These are phyloP conservation scores for Cryoendolithus antarcticus DNA, from an alignment of 2,329 filamentous ascomycete genomes.

Conservation along the genomic window DNA sequence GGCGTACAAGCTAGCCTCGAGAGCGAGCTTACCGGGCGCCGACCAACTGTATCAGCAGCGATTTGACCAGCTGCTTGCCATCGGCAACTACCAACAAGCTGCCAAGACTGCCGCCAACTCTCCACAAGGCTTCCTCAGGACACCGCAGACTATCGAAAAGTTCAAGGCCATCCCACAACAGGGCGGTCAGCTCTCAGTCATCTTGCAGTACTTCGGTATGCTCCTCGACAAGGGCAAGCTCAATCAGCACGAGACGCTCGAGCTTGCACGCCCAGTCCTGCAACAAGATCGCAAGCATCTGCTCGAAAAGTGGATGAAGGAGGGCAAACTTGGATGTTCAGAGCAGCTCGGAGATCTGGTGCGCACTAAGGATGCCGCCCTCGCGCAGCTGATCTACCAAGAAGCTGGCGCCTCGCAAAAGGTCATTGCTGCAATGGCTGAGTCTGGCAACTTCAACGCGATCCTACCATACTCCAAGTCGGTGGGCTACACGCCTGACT, in stretches of 20 bases:
- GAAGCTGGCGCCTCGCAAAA: conserved; percentile 86
- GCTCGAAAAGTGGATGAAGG: conserved; percentile 94
- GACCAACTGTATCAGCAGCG: conserved; percentile 87
- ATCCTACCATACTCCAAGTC: conserved; percentile 84
- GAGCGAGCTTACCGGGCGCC: conserved; percentile 84
- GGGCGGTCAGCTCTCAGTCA: conserved; percentile 79
- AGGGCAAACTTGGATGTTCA: conserved; percentile 90
- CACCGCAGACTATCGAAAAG: conserved; percentile 85
- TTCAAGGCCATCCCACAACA: conserved; percentile 79
- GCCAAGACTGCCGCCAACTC: conserved; percentile 96
- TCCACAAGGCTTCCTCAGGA: conserved; percentile 87
- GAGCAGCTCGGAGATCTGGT: conserved; percentile 94
- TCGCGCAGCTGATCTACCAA: conserved; percentile 81
- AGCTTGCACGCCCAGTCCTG: conserved; percentile 84
- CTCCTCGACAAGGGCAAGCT: conserved; percentile 87
- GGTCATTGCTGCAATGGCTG: conserved; percentile 87
- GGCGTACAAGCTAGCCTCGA: conserved; percentile 90
- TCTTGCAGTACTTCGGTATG: conserved; percentile 96
- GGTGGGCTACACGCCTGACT: conserved; percentile 86
- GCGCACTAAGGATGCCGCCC: conserved; percentile 72
- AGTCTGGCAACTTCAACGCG: conserved; percentile 93
- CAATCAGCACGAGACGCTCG: conserved; percentile 87
- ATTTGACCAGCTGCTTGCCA: conserved; percentile 75
- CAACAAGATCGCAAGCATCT: conserved; percentile 90
- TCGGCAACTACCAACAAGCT: conserved; percentile 73